Evolutionary conservation across 2,329 filamentous ascomycete genomes (phyloP), one percentile per base, ranked within the genome.

Genomic region (Colletotrichum eremochloae): DNA sequence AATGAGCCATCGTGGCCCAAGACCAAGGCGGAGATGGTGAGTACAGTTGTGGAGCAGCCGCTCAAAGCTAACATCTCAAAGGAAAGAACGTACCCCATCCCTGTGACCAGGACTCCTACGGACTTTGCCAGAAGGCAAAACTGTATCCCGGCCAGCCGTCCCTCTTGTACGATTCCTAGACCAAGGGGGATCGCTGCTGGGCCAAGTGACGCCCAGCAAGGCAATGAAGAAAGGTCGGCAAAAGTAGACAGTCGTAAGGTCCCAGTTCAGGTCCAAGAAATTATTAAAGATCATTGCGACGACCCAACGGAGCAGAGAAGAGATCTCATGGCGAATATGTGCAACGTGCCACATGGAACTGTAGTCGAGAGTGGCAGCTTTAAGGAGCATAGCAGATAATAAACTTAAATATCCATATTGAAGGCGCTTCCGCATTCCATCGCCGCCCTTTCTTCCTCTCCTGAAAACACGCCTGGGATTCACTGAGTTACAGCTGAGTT

Each of bases 171-270:
- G 9, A 31, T 20, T 38, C 18, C 18, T 58, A 58, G 33, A 29
- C 36, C n/a, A 40, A 18, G 24, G 36, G 20, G 33, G n/a, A 42
- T 20, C 36, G 12, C 56, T 15, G 20, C 56, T 40, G 18, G 38
- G 5, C 9, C 18, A 38, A 36, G 36, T 50, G 31, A 36, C 53
- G 53, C 53, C 31, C 15, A 31, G 20, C 31, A 18, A 50, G 14
- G 42, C 29, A 48, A n/a, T 62, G 29, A 33, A 20, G 24, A 29
- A 24, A 58, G 15, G 20, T 33, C 24, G 8, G 29, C 42, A 48
- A 24, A 62, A 24, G 58, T 50, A 62, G 58, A 62, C 44, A 18
- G 42, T 31, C 14, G 42, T 62, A 62, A 62, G 18, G 58, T 46
- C 44, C 58, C 44, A 24, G 42, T 24, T 48, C 9, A 44, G 42